Percentiles rank a stretch among this genome's conserved stretches.
phyloP scores from a whole-genome alignment of 2,329 filamentous ascomycete species.

The Pestalotiopsis sp. region DNA sequence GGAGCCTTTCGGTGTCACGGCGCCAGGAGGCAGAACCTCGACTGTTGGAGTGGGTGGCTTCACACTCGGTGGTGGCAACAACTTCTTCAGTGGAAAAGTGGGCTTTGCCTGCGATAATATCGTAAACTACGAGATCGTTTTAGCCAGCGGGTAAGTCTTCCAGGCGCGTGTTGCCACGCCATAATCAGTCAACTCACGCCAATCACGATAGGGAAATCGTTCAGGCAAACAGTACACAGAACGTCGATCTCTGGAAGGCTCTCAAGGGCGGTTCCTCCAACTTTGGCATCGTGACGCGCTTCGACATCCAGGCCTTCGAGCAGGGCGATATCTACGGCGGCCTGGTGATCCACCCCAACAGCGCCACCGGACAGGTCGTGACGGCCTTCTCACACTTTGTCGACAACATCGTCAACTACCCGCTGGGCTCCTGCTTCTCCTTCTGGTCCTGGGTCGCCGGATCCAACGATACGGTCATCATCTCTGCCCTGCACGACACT shows the following conservation, averaged over 20 bases:
- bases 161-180: background rate
- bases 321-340: conserved; percentile 21
- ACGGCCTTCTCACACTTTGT: conserved; percentile 19
- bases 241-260: conserved; percentile 45
- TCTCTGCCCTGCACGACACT: conserved; percentile 18
- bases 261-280: conserved; percentile 49
- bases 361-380: conserved; percentile 15
- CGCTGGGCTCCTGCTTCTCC: conserved; percentile 16
- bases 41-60: conserved; percentile 30
- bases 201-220: conserved; percentile 30
- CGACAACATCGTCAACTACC: conserved; percentile 17
- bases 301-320: conserved; percentile 28
- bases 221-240: conserved; percentile 36
- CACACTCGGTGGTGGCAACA: conserved; percentile 27
- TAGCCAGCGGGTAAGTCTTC: conserved; percentile 34
- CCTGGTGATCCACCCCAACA: conserved; percentile 13
- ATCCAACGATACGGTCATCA: conserved; percentile 16
- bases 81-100: conserved; percentile 26
- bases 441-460: conserved; percentile 18
- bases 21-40: conserved; percentile 26
- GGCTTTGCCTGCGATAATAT: conserved; percentile 51
- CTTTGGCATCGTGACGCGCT: conserved; percentile 40
- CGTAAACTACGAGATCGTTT: conserved; percentile 43
- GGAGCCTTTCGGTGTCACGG: conserved; percentile 19
- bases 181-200: background rate